phyloP scores from a whole-genome alignment of 495 filamentous ascomycete genomes.

The Hyaloscypha bicolor region DNA sequence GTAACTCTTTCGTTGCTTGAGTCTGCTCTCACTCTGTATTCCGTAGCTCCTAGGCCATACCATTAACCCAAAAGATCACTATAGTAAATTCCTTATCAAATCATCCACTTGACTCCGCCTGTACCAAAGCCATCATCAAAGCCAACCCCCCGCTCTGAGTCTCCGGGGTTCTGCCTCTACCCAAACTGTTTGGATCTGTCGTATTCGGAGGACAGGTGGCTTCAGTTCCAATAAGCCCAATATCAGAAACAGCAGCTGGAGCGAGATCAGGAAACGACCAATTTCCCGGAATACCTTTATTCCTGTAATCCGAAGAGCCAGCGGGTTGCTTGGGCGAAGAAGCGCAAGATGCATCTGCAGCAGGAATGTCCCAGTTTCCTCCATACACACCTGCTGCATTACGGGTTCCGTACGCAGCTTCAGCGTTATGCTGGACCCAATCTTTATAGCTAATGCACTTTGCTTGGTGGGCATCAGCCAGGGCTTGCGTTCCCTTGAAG shows the following conservation, averaged over 20 bases:
- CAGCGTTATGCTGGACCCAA: slow-evolving; percentile 77
- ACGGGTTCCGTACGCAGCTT: slow-evolving; percentile 69
- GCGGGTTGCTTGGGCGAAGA: slow-evolving; percentile 16
- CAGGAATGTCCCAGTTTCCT: slow-evolving; percentile 75
- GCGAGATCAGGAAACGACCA: not conserved
- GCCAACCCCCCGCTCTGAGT: slow-evolving; percentile 84
- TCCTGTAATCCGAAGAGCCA: slow-evolving; percentile 66
- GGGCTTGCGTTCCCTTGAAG: slow-evolving; percentile 16
- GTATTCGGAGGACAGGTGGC: not conserved
- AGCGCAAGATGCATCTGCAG: slow-evolving; percentile 13
- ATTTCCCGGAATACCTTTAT: slow-evolving; percentile 49
- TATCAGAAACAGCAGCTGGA: not conserved
- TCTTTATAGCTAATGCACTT: slow-evolving; percentile 63
- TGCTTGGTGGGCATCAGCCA: slow-evolving; percentile 16
- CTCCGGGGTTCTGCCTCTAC: slow-evolving; percentile 84
- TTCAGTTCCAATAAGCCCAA: not conserved
- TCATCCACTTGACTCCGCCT: slow-evolving; percentile 38
- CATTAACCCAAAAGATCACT: too few relatives aligned
- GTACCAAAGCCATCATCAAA: slow-evolving; percentile 71
- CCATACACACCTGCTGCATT: slow-evolving; percentile 74
- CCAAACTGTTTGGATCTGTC: slow-evolving; percentile 73
- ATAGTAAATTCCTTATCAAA: not conserved
- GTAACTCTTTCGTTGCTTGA: too few relatives aligned
- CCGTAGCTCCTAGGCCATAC: too few relatives aligned
- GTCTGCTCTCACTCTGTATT: too few relatives aligned